phyloP scores from a whole-genome alignment of 192 early-diverging fungal species.

The Podila minutissima region DNA sequence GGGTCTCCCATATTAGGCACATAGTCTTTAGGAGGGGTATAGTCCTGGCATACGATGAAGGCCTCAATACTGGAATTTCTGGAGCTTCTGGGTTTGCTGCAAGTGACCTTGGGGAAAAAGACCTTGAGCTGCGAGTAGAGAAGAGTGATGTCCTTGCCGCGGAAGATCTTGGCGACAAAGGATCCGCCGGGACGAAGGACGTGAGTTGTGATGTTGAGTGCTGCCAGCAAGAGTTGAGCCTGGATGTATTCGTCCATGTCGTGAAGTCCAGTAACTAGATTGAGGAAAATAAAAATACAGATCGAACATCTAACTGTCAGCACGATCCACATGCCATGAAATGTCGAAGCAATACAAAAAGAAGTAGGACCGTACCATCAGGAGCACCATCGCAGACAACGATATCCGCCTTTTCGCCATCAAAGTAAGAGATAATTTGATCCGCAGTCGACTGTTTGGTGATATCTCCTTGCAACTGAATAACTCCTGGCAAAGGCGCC shows the following conservation, averaged over 20 bases:
- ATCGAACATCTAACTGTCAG: neutral
- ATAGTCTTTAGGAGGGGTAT: conserved; percentile 85
- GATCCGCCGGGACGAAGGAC: conserved; percentile 90
- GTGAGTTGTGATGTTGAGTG: conserved; percentile 97
- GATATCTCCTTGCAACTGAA: conserved; percentile 97
- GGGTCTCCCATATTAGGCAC: conserved; percentile 92
- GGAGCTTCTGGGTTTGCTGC: conserved; percentile 93
- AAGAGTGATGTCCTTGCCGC: conserved; percentile 93
- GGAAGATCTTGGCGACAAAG: conserved; percentile 99
- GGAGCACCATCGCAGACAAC: conserved; percentile 97
- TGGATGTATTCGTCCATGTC: conserved; percentile 99
- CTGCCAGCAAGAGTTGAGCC: conserved; percentile 93
- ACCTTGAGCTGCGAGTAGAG: conserved; percentile 91
- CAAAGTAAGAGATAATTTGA: conserved; percentile 90
- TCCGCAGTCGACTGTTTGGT: conserved; percentile 94
- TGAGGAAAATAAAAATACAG: neutral
- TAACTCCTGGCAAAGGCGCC: conserved; percentile 93
- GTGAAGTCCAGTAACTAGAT: conserved; percentile 92
- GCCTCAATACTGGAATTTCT: conserved; percentile 93
- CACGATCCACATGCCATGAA: neutral
- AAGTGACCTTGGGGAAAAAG: conserved; percentile 92
- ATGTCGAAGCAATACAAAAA: neutral
- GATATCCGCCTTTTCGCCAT: conserved; percentile 88
- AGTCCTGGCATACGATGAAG: conserved; percentile 94
- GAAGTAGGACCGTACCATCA: conserved; percentile 68